Evolutionary conservation across 2,329 filamentous ascomycete genomes (phyloP).

Genomic region (Colletotrichum camelliae): DNA sequence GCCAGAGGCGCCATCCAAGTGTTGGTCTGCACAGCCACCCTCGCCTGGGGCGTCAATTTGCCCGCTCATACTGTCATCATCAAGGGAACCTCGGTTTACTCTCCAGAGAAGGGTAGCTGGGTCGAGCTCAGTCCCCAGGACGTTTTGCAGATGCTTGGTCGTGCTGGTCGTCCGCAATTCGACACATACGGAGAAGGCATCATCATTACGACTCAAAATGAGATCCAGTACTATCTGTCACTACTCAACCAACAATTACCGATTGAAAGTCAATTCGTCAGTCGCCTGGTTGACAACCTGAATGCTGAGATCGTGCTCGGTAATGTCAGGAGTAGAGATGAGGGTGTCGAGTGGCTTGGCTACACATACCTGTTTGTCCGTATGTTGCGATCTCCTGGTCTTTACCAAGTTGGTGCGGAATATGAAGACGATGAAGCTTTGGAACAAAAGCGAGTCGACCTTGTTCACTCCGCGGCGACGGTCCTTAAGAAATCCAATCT

Average conservation of each 20-base stretch:
- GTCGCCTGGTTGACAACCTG: conserved; percentile 91
- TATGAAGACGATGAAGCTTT: conserved; percentile 91
- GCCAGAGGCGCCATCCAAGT: conserved; percentile 91
- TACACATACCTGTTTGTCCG: conserved; percentile 98
- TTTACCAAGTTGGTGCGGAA: conserved; percentile 95
- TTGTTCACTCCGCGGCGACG: conserved; percentile 90
- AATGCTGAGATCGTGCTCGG: conserved; percentile 96
- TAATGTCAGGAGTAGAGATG: conserved; percentile 88
- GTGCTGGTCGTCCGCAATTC: conserved; percentile 94
- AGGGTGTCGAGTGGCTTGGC: conserved; percentile 98
- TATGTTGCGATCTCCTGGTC: conserved; percentile 92
- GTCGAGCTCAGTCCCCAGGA: conserved; percentile 97
- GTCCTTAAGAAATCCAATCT: conserved; percentile 88
- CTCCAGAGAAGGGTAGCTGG: conserved; percentile 98
- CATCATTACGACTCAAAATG: conserved; percentile 93
- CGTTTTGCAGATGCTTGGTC: conserved; percentile 97
- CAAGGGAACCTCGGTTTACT: conserved; percentile 98
- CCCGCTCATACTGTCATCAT: conserved; percentile 98
- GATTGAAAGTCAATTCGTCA: conserved; percentile 95
- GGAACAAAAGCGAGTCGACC: conserved; percentile 96
- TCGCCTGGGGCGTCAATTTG: conserved; percentile 98
- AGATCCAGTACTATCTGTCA: conserved; percentile 97
- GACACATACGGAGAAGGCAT: conserved; percentile 98
- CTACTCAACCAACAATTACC: conserved; percentile 96
- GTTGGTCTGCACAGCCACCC: conserved; percentile 94